Evolutionary conservation across 169 alveolate genomes (phyloP).

Genomic region (Eimeria sp.): DNA sequence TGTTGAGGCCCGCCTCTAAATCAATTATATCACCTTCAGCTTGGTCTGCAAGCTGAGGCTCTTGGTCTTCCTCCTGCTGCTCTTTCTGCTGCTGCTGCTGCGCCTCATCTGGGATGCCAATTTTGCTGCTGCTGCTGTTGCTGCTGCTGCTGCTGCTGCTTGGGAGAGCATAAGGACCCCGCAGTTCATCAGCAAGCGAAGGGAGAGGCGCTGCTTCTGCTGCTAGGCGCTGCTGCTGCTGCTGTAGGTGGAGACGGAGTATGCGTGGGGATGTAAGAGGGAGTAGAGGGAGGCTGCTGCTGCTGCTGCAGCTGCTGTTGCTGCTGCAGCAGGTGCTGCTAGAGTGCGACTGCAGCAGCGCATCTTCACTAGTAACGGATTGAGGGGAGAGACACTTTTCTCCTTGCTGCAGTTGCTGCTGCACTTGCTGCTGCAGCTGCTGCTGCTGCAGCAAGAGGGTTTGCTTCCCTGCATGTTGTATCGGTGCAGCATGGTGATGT

Average conservation of each 20-base stretch:
- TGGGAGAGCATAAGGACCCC: neutral
- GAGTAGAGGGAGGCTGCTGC: conserved; percentile 36
- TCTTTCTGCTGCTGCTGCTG: neutral
- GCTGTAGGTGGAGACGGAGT: conserved; percentile 22
- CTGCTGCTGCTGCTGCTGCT: conserved; percentile 9
- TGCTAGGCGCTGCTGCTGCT: conserved; percentile 52
- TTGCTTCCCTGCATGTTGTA: neutral
- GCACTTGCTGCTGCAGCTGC: conserved; percentile 22
- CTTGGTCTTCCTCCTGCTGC: neutral
- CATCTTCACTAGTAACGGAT: neutral
- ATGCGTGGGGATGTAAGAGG: conserved; percentile 32
- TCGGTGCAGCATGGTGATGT: neutral
- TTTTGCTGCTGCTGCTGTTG: neutral
- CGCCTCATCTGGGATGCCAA: neutral
- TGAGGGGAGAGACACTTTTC: neutral
- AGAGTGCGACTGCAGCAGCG: conserved; percentile 21
- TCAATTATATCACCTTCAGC: neutral
- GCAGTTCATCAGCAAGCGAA: conserved; percentile 23
- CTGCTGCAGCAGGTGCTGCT: neutral
- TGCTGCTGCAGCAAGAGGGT: neutral
- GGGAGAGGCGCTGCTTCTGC: conserved; percentile 10
- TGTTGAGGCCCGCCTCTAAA: conserved; percentile 10
- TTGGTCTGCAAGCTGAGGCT: neutral
- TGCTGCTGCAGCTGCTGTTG: conserved; percentile 14
- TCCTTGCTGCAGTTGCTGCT: neutral